phyloP scores from a whole-genome alignment of 345 rosid genomes.

The Mallotus nudiflorus region DNA sequence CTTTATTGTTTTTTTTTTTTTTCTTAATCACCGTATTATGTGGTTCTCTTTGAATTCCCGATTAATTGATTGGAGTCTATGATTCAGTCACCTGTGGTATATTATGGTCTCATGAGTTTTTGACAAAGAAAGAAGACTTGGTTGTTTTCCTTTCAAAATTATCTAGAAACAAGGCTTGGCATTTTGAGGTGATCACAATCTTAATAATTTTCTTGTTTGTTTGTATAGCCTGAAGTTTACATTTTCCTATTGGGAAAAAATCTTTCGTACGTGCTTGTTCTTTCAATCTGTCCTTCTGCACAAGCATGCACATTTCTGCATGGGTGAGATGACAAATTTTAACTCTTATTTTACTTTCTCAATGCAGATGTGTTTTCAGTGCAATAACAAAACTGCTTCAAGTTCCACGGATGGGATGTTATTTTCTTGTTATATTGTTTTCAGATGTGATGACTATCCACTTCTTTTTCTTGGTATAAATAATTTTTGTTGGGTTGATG shows the following conservation, averaged over 20 bases:
- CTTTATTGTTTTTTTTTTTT: too few relatives aligned
- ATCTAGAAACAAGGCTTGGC: neutral
- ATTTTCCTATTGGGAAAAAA: neutral
- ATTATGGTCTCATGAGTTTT: too few relatives aligned
- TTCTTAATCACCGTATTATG: too few relatives aligned
- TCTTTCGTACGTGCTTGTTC: neutral
- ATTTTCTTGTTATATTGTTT: slow-evolving; percentile 86
- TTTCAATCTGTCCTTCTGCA: neutral
- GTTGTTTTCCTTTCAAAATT: too few relatives aligned
- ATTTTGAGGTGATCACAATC: neutral
- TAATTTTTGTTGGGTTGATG: neutral
- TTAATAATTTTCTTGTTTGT: neutral
- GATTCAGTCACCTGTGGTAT: too few relatives aligned
- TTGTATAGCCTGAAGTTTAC: neutral
- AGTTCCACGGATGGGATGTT: slow-evolving; percentile 86
- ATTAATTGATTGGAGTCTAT: too few relatives aligned
- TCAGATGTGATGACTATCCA: slow-evolving; percentile 96
- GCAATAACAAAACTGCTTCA: slow-evolving; percentile 74
- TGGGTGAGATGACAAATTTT: slow-evolving; percentile 3
- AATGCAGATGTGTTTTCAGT: slow-evolving; percentile 87
- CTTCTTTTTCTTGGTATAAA: slow-evolving; percentile 90
- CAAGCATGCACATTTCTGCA: neutral
- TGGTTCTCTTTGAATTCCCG: too few relatives aligned
- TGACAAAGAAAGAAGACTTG: too few relatives aligned
- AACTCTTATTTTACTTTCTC: neutral